phyloP scores from a whole-genome alignment of 495 filamentous ascomycete genomes.

The Neurospora sp. region DNA sequence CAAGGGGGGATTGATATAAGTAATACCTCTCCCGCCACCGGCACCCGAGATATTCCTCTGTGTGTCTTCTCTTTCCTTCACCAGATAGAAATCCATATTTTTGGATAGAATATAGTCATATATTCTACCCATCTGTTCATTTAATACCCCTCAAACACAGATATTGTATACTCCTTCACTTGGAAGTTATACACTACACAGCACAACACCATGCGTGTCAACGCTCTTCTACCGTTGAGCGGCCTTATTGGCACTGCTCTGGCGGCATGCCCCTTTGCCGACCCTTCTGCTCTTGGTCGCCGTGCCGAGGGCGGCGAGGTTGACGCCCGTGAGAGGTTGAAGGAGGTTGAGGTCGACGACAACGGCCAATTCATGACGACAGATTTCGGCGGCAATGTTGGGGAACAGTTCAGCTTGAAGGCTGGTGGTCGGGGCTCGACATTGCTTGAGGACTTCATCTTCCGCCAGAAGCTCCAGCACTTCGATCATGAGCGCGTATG shows the following conservation, averaged over 20 bases:
- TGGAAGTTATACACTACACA: slow-evolving; percentile 4
- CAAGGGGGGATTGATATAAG: not conserved
- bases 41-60: not conserved
- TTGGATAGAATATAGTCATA: not conserved
- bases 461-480: slow-evolving; percentile 71
- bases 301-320: not conserved
- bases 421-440: slow-evolving; percentile 65
- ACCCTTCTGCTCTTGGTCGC: slow-evolving; percentile 19
- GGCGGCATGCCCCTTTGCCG: slow-evolving; percentile 31
- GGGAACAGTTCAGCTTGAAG: slow-evolving; percentile 58
- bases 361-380: slow-evolving; percentile 51
- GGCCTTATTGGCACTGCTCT: slow-evolving; percentile 14
- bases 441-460: slow-evolving; percentile 71
- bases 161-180: not conserved
- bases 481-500: slow-evolving; percentile 70
- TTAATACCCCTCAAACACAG: not conserved
- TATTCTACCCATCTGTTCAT: not conserved
- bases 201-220: slow-evolving; percentile 2
- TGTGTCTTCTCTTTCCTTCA: not conserved
- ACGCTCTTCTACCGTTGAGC: slow-evolving; percentile 14
- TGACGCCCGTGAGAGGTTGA: not conserved
- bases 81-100: not conserved
- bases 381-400: slow-evolving; percentile 66
- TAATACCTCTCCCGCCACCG: not conserved
- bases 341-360: slow-evolving; percentile 46